Evolutionary conservation across 768 basidiomycete genomes (phyloP).

Genomic region (Mrakia hoshinonis): DNA sequence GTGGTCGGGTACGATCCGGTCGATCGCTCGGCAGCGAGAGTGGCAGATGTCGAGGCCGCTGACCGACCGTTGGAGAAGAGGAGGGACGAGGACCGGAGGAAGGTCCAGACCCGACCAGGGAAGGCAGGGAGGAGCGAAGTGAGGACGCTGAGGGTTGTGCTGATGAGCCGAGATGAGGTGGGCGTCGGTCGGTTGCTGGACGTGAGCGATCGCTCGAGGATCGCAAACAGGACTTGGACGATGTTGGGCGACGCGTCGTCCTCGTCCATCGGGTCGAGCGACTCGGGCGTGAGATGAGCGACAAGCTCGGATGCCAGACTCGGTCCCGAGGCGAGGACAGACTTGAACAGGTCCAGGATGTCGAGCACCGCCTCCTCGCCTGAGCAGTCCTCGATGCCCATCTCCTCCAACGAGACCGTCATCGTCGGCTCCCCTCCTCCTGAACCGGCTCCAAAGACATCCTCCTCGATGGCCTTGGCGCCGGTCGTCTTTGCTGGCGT

Average conservation of each 20-base stretch:
- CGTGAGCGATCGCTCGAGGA: conserved; percentile 59
- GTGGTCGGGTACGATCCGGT: conserved; percentile 76
- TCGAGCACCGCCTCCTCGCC: conserved; percentile 59
- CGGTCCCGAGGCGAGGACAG: conserved; percentile 61
- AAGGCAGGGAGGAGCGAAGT: conserved; percentile 66
- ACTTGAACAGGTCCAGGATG: conserved; percentile 67
- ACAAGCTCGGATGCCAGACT: conserved; percentile 57
- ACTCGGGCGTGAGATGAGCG: conserved; percentile 50
- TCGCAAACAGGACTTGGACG: conserved; percentile 69
- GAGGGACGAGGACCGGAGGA: conserved; percentile 65
- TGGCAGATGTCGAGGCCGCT: conserved; percentile 42
- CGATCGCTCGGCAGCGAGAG: conserved; percentile 61
- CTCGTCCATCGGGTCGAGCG: conserved; percentile 47
- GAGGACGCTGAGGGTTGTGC: conserved; percentile 69
- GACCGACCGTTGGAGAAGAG: conserved; percentile 42
- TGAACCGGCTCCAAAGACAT: conserved; percentile 6
- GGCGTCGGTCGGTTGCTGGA: conserved; percentile 49
- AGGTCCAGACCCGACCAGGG: conserved; percentile 80
- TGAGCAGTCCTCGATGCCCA: conserved; percentile 51
- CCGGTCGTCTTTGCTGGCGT: neutral
- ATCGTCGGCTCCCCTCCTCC: neutral
- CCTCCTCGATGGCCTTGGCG: neutral
- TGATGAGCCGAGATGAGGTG: conserved; percentile 58
- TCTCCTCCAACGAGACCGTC: conserved; percentile 24
- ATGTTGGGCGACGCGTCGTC: conserved; percentile 59